Evolutionary conservation across 345 rosid genomes (phyloP).

Genomic region (Leavenworthia alabamica): DNA sequence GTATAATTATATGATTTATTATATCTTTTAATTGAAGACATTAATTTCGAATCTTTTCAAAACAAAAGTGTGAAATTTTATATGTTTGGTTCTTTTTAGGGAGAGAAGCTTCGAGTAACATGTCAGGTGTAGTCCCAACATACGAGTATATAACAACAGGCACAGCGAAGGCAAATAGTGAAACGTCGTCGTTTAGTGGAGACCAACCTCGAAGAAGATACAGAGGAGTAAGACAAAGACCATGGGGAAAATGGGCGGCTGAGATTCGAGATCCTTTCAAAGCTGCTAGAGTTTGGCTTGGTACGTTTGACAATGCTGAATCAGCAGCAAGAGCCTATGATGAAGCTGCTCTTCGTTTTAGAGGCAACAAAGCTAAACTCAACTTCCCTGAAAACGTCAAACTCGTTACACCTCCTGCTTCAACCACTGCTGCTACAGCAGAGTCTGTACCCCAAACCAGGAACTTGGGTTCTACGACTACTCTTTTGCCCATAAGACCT

Average conservation of each 20-base stretch:
- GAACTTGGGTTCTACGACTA: constrained; percentile 31
- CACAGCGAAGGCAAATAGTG: neutral
- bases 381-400: constrained; percentile 94
- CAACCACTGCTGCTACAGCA: neutral
- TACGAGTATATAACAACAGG: constrained; percentile 46
- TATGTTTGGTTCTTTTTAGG: constrained; percentile 12
- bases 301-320: constrained; percentile 83
- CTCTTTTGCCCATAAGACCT: constrained; percentile 35
- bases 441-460: constrained; percentile 15
- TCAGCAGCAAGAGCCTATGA: constrained; percentile 89
- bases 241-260: constrained; percentile 98
- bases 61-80: neutral
- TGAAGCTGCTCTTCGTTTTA: constrained; percentile 69
- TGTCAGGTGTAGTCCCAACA: constrained; percentile 23
- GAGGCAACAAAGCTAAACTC: constrained; percentile 93
- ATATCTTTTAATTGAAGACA: neutral
- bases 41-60: neutral
- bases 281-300: constrained; percentile 89
- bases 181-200: constrained; percentile 26
- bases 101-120: constrained; percentile 26
- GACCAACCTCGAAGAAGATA: constrained; percentile 55
- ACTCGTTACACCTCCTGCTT: constrained; percentile 37
- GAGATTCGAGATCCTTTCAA: constrained; percentile 87
- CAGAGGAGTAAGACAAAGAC: constrained; percentile 86
- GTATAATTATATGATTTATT: too few species aligned